Conservation (phyloP, 176 grass and related monocot genomes). For the Carex myosuroides region DNA sequence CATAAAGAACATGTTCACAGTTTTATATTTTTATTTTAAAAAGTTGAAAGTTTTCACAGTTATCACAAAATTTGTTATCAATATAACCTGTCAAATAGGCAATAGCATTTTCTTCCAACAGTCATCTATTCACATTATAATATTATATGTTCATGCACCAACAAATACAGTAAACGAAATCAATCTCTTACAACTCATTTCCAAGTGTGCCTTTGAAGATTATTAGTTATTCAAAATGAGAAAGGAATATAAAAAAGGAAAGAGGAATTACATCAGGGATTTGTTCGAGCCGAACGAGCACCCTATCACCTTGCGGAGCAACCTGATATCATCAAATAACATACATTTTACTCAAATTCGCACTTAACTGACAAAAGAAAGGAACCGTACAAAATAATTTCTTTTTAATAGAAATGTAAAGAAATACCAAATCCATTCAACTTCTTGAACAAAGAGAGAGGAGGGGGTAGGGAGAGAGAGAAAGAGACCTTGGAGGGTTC, state of each 20-base stretch:
- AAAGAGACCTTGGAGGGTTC: slow-evolving; percentile 59
- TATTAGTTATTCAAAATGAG: background rate
- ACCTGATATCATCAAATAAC: slow-evolving; percentile 34
- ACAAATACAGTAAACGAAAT: background rate
- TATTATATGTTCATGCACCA: background rate
- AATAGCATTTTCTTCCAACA: background rate
- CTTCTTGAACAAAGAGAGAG: background rate
- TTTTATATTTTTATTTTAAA: background rate
- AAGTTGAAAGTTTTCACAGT: background rate
- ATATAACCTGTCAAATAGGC: background rate
- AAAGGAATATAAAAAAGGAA: background rate
- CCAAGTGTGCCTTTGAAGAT: background rate
- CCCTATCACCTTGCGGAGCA: slow-evolving; percentile 68
- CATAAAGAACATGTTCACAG: background rate
- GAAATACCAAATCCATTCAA: background rate
- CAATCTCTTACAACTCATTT: background rate
- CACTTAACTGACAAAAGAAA: background rate
- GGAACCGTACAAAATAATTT: background rate
- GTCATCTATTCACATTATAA: background rate
- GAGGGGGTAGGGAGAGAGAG: too few species aligned
- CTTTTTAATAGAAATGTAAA: background rate
- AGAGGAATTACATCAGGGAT: slow-evolving; percentile 58
- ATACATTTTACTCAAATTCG: background rate
- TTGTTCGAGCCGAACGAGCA: slow-evolving; percentile 79
- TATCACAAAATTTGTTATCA: background rate